Percentiles rank a stretch among this genome's conserved stretches.
phyloP scores from a whole-genome alignment of 192 early-diverging fungal genomes.

The Powellomyces hirtus region DNA sequence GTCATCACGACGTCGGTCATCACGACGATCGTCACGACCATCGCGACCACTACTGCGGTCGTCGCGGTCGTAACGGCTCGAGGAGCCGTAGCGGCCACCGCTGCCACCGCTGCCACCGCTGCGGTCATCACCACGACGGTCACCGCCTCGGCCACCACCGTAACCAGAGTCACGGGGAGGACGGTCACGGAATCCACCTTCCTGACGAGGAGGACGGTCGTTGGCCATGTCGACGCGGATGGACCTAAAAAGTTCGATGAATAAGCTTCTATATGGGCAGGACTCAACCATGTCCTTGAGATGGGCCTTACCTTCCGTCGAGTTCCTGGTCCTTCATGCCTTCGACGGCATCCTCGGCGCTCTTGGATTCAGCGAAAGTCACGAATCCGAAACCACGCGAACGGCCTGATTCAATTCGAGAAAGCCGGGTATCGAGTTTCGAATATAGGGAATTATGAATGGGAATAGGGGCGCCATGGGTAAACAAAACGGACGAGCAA shows the following conservation, averaged over 20 bases:
- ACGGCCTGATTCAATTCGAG: conserved; percentile 47
- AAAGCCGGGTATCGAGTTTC: neutral
- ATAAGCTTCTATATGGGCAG: neutral
- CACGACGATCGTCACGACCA: too few relatives aligned
- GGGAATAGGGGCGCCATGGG: neutral
- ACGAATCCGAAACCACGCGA: conserved; percentile 90
- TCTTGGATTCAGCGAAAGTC: conserved; percentile 45
- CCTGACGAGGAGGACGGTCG: conserved; percentile 41
- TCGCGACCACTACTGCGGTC: too few relatives aligned
- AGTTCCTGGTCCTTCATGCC: conserved; percentile 67
- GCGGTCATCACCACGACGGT: conserved; percentile 27
- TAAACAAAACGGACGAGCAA: neutral
- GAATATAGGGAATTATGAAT: neutral
- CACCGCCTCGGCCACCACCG: conserved; percentile 12
- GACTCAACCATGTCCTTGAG: too few relatives aligned
- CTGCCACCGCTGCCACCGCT: conserved; percentile 14
- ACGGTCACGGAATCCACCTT: conserved; percentile 11
- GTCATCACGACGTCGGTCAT: too few relatives aligned
- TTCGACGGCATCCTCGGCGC: conserved; percentile 56
- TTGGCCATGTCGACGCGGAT: conserved; percentile 73
- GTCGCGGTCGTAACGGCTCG: neutral
- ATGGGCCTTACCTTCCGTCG: conserved; percentile 70
- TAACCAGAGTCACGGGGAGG: conserved; percentile 1
- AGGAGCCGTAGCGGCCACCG: neutral
- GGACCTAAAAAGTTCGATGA: conserved; percentile 5